Evolutionary conservation across 345 rosid species (phyloP).

Genomic region (Aquilaria sinensis): DNA sequence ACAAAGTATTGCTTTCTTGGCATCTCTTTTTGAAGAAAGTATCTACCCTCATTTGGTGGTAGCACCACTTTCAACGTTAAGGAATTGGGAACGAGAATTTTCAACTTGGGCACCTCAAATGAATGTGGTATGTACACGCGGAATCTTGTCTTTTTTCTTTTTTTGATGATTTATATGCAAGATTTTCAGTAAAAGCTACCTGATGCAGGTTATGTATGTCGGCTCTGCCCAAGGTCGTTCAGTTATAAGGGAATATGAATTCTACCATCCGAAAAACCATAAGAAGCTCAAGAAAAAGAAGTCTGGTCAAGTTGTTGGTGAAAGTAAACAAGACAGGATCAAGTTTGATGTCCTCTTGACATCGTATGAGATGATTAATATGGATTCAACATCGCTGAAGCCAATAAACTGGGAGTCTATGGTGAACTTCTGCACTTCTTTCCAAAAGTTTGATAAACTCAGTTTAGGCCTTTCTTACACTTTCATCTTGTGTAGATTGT

Average conservation of each 20-base stretch:
- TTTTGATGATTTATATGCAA: neutral
- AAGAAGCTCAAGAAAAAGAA: conserved; percentile 84
- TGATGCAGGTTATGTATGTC: conserved; percentile 84
- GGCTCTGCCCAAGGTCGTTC: conserved; percentile 86
- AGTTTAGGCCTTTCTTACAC: conserved; percentile 16
- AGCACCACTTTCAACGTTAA: conserved; percentile 96
- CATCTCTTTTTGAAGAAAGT: conserved; percentile 75
- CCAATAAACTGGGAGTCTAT: conserved; percentile 99
- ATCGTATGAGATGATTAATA: conserved; percentile 96
- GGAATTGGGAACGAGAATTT: conserved; percentile 99
- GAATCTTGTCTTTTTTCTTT: conserved; percentile 3
- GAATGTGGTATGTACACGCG: conserved; percentile 77
- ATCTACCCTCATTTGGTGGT: conserved; percentile 81
- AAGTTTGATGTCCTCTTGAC: conserved; percentile 98
- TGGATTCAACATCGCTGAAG: conserved; percentile 71
- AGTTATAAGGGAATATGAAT: conserved; percentile 87
- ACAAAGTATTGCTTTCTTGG: conserved; percentile 97
- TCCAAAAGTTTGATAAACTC: conserved; percentile 8
- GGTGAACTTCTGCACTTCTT: conserved; percentile 43
- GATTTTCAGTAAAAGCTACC: conserved; percentile 12
- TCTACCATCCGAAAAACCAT: conserved; percentile 69
- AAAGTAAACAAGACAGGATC: conserved; percentile 92
- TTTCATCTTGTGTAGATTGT: conserved; percentile 64
- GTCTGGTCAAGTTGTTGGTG: conserved; percentile 69
- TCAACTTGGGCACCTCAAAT: conserved; percentile 98